Evolutionary conservation across 306 rosid species (phyloP).

Genomic region (Acacia acuminata): DNA sequence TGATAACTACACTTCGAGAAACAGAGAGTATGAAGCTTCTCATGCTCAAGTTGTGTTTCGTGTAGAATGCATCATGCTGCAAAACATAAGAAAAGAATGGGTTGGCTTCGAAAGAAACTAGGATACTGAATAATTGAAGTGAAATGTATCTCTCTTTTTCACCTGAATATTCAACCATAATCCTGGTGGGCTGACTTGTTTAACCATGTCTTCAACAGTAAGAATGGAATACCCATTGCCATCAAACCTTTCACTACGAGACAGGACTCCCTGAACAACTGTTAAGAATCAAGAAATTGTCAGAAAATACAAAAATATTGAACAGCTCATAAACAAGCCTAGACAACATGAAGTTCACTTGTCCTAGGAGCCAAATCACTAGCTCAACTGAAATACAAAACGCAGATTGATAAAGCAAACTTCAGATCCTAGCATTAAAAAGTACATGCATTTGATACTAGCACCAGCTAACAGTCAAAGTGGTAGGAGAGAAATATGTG

Average conservation of each 20-base stretch:
- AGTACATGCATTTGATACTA: too few relatives aligned
- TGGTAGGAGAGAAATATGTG: slow-evolving; percentile 1
- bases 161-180: slow-evolving; percentile 95
- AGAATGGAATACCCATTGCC: slow-evolving; percentile 39
- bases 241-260: slow-evolving; percentile 51
- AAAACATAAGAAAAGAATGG: slow-evolving; percentile 35
- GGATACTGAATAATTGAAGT: slow-evolving; percentile 19
- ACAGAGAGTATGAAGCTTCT: slow-evolving; percentile 58
- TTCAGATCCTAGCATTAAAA: too few relatives aligned
- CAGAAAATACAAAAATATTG: slow-evolving; percentile 27
- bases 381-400: background rate
- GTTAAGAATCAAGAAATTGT: slow-evolving; percentile 40
- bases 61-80: slow-evolving; percentile 76
- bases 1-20: slow-evolving; percentile 45
- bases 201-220: slow-evolving; percentile 44
- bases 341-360: background rate
- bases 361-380: background rate
- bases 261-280: slow-evolving; percentile 68
- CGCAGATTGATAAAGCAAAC: background rate
- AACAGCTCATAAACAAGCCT: slow-evolving; percentile 6
- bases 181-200: slow-evolving; percentile 24
- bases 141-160: slow-evolving; percentile 23
- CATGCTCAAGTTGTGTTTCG: slow-evolving; percentile 69
- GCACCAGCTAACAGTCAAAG: too few relatives aligned
- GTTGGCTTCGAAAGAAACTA: slow-evolving; percentile 31